Base-by-base conservation (phyloP, 805 yeast genomes). In the fission yeast (Schizosaccharomyces pombe) region DNA sequence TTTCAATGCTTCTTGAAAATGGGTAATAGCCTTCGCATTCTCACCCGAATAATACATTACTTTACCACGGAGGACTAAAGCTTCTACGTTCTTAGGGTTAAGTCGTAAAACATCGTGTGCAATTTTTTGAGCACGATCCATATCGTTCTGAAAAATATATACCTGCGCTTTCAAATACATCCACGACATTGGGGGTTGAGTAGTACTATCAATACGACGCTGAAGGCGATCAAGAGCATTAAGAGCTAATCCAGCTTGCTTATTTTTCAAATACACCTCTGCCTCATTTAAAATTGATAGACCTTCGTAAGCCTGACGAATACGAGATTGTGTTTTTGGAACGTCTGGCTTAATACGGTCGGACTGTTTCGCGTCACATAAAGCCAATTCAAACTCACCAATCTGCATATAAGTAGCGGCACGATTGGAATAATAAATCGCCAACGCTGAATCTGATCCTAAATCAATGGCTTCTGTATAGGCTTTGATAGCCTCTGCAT, bases 1-100 rank as follows among this genome's bases (percentile, higher is more conserved):
- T 40, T 70, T 64, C 55, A 70, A 60, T 1, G 72, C 73, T 56
- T 67, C 70, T 40, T 59, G 57, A 57, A 66, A 68, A 56, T 70
- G 73, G 1, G 63, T 62, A 5, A 60, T 58, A 2, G 72, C 70
- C 54, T 64, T 60, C 5, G 63, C 62, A 28, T 61, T 61, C 19
- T 70, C 73, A 39, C 72, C 73, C 54, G 65, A 63, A 22, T 60
- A 60, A 58, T 67, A 65, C 33, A 68, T 60, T 2, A 67, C 60
- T 37, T 59, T 57, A 8, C 71, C 73, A 2, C 73, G 64, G 40
- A 70, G 60, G 2, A 63, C 61, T 31, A 70, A 62, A 0, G 71
- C 70, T 29, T 67, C 70, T 11, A 72, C 67, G 49, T 71, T 69
- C 37, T 61, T 61, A 8, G 63, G 53, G 57, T 66, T 66, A 24